Evolutionary conservation across 2,329 filamentous ascomycete species (phyloP).

Genomic region (Chaetomium globosum): DNA sequence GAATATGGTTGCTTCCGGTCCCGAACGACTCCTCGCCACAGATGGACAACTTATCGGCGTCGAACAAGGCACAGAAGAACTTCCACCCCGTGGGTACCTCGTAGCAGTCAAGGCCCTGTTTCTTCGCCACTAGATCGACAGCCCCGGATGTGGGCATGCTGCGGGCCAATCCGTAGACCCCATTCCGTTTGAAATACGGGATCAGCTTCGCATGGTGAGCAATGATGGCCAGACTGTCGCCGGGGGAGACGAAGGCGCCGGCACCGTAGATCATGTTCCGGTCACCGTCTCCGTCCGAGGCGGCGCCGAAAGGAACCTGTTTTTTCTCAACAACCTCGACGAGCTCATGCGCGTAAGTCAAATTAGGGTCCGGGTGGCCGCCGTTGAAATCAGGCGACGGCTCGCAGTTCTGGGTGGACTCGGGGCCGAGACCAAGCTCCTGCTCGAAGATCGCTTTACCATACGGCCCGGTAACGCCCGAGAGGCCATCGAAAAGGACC

Average conservation of each 20-base stretch:
- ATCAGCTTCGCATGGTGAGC: constrained; percentile 95
- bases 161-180: constrained; percentile 90
- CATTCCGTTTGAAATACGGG: constrained; percentile 97
- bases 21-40: constrained; percentile 98
- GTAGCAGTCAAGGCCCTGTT: constrained; percentile 87
- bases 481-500: constrained; percentile 91
- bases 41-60: constrained; percentile 94
- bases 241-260: constrained; percentile 92
- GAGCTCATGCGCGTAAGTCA: constrained; percentile 93
- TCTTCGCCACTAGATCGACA: constrained; percentile 93
- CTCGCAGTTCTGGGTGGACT: constrained; percentile 81
- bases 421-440: constrained; percentile 79
- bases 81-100: constrained; percentile 99
- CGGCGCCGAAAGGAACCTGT: constrained; percentile 91
- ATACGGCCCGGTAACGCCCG: constrained; percentile 94
- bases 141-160: constrained; percentile 98
- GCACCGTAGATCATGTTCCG: constrained; percentile 99
- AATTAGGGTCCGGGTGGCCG: constrained; percentile 95
- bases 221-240: constrained; percentile 97
- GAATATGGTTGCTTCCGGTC: constrained; percentile 97
- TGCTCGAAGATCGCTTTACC: constrained; percentile 92
- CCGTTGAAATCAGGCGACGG: constrained; percentile 95
- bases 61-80: constrained; percentile 96
- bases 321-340: constrained; percentile 92
- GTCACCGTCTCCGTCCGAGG: constrained; percentile 95